Evolutionary conservation across 306 rosid genomes (phyloP).

Genomic region (Glycine soja): DNA sequence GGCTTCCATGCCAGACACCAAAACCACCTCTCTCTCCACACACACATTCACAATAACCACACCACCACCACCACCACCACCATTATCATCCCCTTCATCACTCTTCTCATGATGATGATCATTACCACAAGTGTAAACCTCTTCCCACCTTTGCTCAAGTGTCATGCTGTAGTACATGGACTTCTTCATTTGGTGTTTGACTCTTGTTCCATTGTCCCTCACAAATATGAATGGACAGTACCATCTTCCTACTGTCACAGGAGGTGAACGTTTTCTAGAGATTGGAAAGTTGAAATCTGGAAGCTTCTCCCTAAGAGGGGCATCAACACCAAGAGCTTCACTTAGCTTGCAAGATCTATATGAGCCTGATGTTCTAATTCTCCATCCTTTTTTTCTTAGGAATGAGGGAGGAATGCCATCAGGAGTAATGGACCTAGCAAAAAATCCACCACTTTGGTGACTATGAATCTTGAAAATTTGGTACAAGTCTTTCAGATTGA

Average conservation of each 20-base stretch:
- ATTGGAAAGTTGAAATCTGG: slow-evolving; percentile 72
- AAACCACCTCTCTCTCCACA: slow-evolving; percentile 68
- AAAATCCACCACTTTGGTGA: slow-evolving; percentile 75
- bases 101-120: slow-evolving; percentile 29
- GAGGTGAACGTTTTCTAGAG: slow-evolving; percentile 58
- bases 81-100: neutral
- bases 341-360: slow-evolving; percentile 49
- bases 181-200: slow-evolving; percentile 70
- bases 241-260: slow-evolving; percentile 76
- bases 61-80: slow-evolving; percentile 40
- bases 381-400: slow-evolving; percentile 83
- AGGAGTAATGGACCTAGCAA: slow-evolving; percentile 70
- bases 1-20: slow-evolving; percentile 64
- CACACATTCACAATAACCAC: slow-evolving; percentile 54
- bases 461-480: slow-evolving; percentile 76
- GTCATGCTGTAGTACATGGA: slow-evolving; percentile 66
- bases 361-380: slow-evolving; percentile 58
- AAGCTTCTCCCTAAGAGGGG: slow-evolving; percentile 54
- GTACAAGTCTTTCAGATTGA: slow-evolving; percentile 69
- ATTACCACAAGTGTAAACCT: slow-evolving; percentile 66
- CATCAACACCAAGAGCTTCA: slow-evolving; percentile 76
- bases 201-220: slow-evolving; percentile 53
- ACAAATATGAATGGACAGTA: slow-evolving; percentile 77
- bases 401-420: slow-evolving; percentile 82
- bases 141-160: slow-evolving; percentile 86